Evolutionary conservation across 768 basidiomycete genomes (phyloP), one percentile per base, ranked within the genome.

Genomic region (Pholiota molesta): DNA sequence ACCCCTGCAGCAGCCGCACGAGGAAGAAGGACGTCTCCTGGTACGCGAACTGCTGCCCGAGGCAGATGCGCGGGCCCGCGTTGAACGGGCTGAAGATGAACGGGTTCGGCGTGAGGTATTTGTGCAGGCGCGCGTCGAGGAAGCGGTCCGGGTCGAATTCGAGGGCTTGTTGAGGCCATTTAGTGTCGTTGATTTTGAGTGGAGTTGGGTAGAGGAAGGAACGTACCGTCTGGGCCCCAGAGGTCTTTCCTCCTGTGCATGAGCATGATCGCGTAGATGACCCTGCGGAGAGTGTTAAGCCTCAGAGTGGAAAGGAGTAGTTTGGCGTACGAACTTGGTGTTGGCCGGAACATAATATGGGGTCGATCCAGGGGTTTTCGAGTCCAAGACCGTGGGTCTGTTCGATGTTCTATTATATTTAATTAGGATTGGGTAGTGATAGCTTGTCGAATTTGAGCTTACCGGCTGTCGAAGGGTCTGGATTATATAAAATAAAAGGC

Each of bases 41-140:
- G 68, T 86, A 86, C 13, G 86, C 86, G 65, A 73, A 74, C 68
- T 76, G 74, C 60, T 76, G 74, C 3, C 75, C 88, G 13, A 87
- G 78, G 60, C 88, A 89, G 60, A 87, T 86, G 7, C 88, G 77
- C 9, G 87, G 88, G 2, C 86, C 88, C 0, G 86, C 86, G 62
- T 88, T 88, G 75, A 90, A 89, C 0, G 88, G 87, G 7, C 84
- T 72, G 72, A 89, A 90, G 64, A 91, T 89, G 77, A 84, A 88
- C 0, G 88, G 87, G 62, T 88, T 89, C 1, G 81, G 78, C 0
- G 75, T 78, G 17, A 88, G 74, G 62, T 85, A 85, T 63, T 83
- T 82, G 62, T 79, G 78, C 8, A 85, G 65, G 21, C 88, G 77
- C 9, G 81, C 79, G 61, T 90, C 88, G 51, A 89, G 86, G 83